phyloP scores from a whole-genome alignment of 768 basidiomycete genomes.

The Lentinula sp. region DNA sequence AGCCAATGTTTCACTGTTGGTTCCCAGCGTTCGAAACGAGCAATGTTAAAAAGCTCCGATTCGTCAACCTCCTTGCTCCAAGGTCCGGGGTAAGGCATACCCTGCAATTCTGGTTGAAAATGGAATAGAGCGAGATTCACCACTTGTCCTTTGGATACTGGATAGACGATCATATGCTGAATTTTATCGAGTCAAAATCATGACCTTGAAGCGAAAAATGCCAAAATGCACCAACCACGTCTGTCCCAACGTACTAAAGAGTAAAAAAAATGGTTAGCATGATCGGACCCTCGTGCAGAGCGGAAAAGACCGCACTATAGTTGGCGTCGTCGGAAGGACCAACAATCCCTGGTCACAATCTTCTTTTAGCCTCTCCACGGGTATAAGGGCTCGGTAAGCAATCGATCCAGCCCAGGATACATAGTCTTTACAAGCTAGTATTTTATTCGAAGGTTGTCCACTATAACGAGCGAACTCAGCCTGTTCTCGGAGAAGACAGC shows the following conservation, averaged over 20 bases:
- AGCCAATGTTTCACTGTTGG: conserved; percentile 28
- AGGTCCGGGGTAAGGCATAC: conserved; percentile 17
- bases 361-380: conserved; percentile 17
- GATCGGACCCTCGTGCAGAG: background rate
- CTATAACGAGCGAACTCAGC: conserved; percentile 3
- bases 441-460: conserved; percentile 9
- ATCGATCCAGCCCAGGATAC: conserved; percentile 24
- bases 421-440: conserved; percentile 20
- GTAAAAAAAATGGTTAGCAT: background rate
- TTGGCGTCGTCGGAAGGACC: background rate
- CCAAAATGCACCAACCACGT: conserved; percentile 1
- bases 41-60: conserved; percentile 19
- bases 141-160: conserved; percentile 30
- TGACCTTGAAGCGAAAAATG: background rate
- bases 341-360: background rate
- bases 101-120: conserved; percentile 23
- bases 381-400: conserved; percentile 27
- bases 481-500: conserved; percentile 16
- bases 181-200: background rate
- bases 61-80: conserved; percentile 24
- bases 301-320: conserved; percentile 1
- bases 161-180: conserved; percentile 35
- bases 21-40: conserved; percentile 30
- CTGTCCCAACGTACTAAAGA: conserved; percentile 13
- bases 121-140: conserved; percentile 34